phyloP scores from a whole-genome alignment of 768 basidiomycete genomes.

The Collybia nuda region DNA sequence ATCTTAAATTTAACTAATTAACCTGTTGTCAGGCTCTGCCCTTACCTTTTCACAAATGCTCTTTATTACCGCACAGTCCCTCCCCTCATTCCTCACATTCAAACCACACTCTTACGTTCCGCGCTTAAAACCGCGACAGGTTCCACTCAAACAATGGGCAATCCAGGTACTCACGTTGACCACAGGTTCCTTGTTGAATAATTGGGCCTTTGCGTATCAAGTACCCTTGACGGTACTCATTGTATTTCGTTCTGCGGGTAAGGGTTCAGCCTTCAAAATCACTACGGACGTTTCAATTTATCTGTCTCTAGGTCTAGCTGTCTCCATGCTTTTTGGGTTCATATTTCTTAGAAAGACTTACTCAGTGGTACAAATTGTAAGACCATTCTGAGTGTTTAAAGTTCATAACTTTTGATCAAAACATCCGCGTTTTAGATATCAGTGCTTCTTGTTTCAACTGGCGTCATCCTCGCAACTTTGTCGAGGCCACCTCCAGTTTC shows the following conservation, averaged over 20 bases:
- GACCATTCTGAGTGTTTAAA: slow-evolving; percentile 15
- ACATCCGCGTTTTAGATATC: slow-evolving; percentile 48
- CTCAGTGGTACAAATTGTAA: slow-evolving; percentile 58
- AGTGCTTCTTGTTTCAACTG: slow-evolving; percentile 64
- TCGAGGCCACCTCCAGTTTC: slow-evolving; percentile 43
- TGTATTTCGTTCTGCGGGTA: slow-evolving; percentile 83
- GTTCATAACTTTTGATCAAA: not conserved
- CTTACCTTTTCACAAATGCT: slow-evolving; percentile 85
- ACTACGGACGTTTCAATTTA: slow-evolving; percentile 4
- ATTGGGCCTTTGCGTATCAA: slow-evolving; percentile 75
- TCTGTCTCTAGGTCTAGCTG: slow-evolving; percentile 54
- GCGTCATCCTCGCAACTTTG: slow-evolving; percentile 72
- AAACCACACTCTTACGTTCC: slow-evolving; percentile 35
- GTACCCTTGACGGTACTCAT: slow-evolving; percentile 81
- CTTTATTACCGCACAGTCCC: slow-evolving; percentile 68
- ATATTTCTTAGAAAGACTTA: slow-evolving; percentile 61
- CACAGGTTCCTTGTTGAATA: slow-evolving; percentile 71
- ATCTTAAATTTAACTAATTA: not conserved
- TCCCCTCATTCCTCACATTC: slow-evolving; percentile 61
- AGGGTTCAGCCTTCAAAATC: slow-evolving; percentile 8
- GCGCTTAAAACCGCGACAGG: slow-evolving; percentile 60
- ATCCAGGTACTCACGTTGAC: slow-evolving; percentile 70
- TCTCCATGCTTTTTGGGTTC: slow-evolving; percentile 76
- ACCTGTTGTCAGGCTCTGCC: slow-evolving; percentile 56
- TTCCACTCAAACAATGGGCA: slow-evolving; percentile 68